Evolutionary conservation across 495 filamentous ascomycete species (phyloP).

Genomic region (Aspergillus campestris): DNA sequence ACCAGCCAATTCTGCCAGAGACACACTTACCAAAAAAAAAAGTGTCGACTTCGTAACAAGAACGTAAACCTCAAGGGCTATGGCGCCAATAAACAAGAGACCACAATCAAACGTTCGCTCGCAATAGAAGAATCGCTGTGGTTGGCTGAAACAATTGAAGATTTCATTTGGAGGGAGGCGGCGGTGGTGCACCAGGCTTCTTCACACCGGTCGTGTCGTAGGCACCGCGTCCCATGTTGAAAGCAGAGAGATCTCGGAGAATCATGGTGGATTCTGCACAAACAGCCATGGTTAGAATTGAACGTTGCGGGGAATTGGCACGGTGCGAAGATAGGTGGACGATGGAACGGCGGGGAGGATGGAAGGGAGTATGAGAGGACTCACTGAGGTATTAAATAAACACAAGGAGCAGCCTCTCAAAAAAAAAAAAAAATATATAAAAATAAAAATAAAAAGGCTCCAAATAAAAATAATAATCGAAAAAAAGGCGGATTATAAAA

Average conservation of each 20-base stretch:
- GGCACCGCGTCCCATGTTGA: constrained; percentile 52
- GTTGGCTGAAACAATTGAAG: constrained; percentile 15
- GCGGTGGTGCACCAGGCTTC: constrained; percentile 47
- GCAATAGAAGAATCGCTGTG: constrained; percentile 15
- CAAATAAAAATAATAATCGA: constrained; percentile 7
- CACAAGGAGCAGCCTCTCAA: background rate
- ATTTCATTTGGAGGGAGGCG: constrained; percentile 28
- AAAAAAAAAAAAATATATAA: constrained; percentile 3
- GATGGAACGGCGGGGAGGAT: background rate
- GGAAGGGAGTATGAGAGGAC: background rate
- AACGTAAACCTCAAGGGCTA: constrained; percentile 24
- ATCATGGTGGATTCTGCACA: constrained; percentile 42
- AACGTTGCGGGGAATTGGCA: background rate
- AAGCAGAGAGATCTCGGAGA: constrained; percentile 35
- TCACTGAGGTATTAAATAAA: constrained; percentile 12
- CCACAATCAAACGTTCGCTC: constrained; percentile 19
- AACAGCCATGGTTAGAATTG: constrained; percentile 25
- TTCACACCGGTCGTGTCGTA: constrained; percentile 53
- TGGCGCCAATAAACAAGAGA: constrained; percentile 21
- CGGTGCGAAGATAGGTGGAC: background rate
- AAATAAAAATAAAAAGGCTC: background rate
- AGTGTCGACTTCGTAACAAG: constrained; percentile 20
- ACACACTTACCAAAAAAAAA: constrained; percentile 25
- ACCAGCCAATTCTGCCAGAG: background rate
- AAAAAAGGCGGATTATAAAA: constrained; percentile 7